Conservation (phyloP, 2,329 filamentous ascomycete species). For the Parascedosporium putredinis region DNA sequence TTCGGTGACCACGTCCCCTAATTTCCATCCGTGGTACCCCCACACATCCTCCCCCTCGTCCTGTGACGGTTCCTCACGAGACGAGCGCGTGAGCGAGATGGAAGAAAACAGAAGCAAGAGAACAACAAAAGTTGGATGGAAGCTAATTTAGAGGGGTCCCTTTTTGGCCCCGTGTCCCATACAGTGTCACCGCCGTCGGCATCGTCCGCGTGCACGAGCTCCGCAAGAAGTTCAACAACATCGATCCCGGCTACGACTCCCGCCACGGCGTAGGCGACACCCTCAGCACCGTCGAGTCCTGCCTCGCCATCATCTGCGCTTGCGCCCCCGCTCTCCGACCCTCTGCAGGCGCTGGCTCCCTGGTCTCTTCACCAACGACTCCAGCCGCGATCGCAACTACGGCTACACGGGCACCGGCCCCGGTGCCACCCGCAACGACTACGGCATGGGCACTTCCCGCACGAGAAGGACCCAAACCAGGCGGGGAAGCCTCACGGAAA, state of each 20-base stretch:
- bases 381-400: constrained; percentile 6
- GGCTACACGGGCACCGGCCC: constrained; percentile 9
- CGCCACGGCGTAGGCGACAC: constrained; percentile 11
- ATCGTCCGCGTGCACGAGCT: constrained; percentile 16
- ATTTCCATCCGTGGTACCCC: too few species aligned
- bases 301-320: constrained; percentile 3
- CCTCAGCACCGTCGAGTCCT: constrained; percentile 15
- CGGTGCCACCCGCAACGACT: constrained; percentile 6
- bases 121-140: too few species aligned
- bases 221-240: background rate
- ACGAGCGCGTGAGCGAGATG: too few species aligned
- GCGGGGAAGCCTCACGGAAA: constrained; percentile 16
- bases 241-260: constrained; percentile 12
- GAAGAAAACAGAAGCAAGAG: background rate
- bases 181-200: constrained; percentile 21
- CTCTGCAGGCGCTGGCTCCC: constrained; percentile 23
- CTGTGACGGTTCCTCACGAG: too few species aligned
- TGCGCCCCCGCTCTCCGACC: constrained; percentile 5
- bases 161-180: too few species aligned
- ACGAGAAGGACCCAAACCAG: constrained; percentile 10
- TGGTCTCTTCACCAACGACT: constrained; percentile 17
- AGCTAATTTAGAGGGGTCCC: too few species aligned
- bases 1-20: too few species aligned
- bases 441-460: constrained; percentile 12
- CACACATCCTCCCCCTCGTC: too few species aligned